phyloP scores from a whole-genome alignment of 805 yeast species.

The Yamadazyma sp. region DNA sequence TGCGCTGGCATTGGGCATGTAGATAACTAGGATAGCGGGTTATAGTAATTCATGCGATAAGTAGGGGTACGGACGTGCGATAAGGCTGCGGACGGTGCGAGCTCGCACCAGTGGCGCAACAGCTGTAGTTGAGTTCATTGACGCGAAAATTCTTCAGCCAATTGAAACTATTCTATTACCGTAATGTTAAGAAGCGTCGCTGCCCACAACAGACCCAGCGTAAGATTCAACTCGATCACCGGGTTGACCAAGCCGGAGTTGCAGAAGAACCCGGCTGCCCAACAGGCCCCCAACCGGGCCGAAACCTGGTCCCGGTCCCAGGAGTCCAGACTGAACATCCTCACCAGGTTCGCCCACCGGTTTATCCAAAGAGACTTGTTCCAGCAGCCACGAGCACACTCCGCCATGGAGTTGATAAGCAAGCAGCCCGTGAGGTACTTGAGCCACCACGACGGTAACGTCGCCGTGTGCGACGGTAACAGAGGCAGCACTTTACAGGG shows the following conservation, averaged over 20 bases:
- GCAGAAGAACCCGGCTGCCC: conserved; percentile 25
- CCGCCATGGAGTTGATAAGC: conserved; percentile 82
- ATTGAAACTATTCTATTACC: conserved; percentile 7
- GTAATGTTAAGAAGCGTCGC: conserved; percentile 14
- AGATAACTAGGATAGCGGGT: no score
- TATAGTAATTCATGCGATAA: no score
- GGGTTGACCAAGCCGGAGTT: conserved; percentile 27
- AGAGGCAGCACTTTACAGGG: conserved; percentile 68
- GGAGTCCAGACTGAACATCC: conserved; percentile 55
- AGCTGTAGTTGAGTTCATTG: no score
- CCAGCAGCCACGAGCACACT: conserved; percentile 73
- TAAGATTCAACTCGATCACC: conserved; percentile 18
- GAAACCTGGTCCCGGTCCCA: conserved; percentile 74
- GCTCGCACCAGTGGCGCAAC: no score
- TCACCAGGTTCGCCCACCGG: conserved; percentile 52
- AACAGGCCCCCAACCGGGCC: conserved; percentile 77
- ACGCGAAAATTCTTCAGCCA: conserved; percentile 7
- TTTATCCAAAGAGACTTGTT: conserved; percentile 70
- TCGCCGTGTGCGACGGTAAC: conserved; percentile 85
- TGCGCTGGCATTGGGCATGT: no score
- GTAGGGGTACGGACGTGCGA: no score
- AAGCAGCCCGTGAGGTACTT: conserved; percentile 69
- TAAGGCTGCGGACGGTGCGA: no score
- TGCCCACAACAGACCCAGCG: conserved; percentile 2
- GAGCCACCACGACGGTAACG: conserved; percentile 44